Conservation (phyloP, 2,329 filamentous ascomycete genomes). For the Sclerotinia minor region DNA sequence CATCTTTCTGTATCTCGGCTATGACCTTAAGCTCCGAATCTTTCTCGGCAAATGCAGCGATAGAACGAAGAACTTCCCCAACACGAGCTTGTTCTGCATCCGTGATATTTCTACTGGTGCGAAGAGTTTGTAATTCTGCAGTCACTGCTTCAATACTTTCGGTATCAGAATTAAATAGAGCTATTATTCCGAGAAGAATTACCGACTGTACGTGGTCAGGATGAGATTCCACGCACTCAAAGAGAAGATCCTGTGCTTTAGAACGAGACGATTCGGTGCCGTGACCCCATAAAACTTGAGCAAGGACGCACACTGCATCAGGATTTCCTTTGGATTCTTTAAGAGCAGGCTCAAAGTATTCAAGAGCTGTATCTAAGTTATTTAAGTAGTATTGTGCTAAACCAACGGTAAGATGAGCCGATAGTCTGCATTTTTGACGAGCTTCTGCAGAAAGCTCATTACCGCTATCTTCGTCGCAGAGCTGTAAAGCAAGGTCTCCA, state of each 20-base stretch:
- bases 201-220: slow-evolving; percentile 78
- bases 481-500: slow-evolving; percentile 75
- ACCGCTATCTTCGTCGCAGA: slow-evolving; percentile 71
- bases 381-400: slow-evolving; percentile 74
- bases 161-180: slow-evolving; percentile 74
- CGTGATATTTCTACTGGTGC: slow-evolving; percentile 64
- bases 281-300: slow-evolving; percentile 91
- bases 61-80: slow-evolving; percentile 71
- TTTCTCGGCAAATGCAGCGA: slow-evolving; percentile 60
- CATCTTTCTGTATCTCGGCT: slow-evolving; percentile 69
- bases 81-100: slow-evolving; percentile 67
- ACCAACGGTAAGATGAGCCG: slow-evolving; percentile 81
- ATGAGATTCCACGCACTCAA: slow-evolving; percentile 72
- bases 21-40: slow-evolving; percentile 53
- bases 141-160: slow-evolving; percentile 80
- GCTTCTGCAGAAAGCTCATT: slow-evolving; percentile 64
- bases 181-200: slow-evolving; percentile 79
- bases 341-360: slow-evolving; percentile 78
- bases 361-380: slow-evolving; percentile 67
- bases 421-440: slow-evolving; percentile 71
- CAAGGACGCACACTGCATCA: slow-evolving; percentile 82
- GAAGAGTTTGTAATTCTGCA: slow-evolving; percentile 71
- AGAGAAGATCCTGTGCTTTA: slow-evolving; percentile 76
- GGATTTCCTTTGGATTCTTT: slow-evolving; percentile 74
- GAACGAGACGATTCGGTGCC: slow-evolving; percentile 72